Base-by-base conservation (phyloP, 257 asterid species). In the Nicotiana paniculata region DNA sequence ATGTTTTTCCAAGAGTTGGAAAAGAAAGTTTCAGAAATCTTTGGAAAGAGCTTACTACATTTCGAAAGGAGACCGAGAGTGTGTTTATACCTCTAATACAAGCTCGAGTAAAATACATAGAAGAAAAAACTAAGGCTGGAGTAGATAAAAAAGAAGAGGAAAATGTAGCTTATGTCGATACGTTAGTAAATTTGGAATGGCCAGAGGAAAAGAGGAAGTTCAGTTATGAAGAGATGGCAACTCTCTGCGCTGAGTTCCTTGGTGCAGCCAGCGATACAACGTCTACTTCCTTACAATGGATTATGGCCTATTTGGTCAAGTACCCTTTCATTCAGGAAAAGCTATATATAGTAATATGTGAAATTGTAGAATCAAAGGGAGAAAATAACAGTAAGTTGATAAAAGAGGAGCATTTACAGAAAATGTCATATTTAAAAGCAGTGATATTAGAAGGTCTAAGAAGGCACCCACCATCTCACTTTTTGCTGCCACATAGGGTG, bases 281-380 rank as follows among this genome's bases (percentile, higher is more conserved):
- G 0, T 35, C 78, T 64, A 81, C 83, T 0, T 74, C 83, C 2
- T 65, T 32, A 3, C 79, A 86, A 21, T 86, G 85, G 88, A 83
- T 83, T 16, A 83, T 86, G 88, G 86, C 85, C n/a, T 76, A 77
- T 67, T 48, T 85, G 81, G 88, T 82, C 2, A 85, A 85, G 75
- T n/a, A 79, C 12, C 86, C 82, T 75, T 33, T 15, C 2, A 63
- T 85, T 54, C 86, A 85, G 11, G 69, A 65, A 28, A 70, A 85
- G 43, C 51, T 85, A 10, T 82, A 68, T 43, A 43, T 79, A 5
- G 86, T 82, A 54, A 81, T 85, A 11, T 21, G 51, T n/a, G 72
- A 57, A 75, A 80, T 82, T 46, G 26, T 0, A 16, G 6, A 62
- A 62, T 62, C 68, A 11, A 26, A 4, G 18, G 77, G n/a, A 51